Evolutionary conservation across 2,329 filamentous ascomycete genomes (phyloP), one percentile per base, ranked within the genome.

Genomic region (Nemania serpens): DNA sequence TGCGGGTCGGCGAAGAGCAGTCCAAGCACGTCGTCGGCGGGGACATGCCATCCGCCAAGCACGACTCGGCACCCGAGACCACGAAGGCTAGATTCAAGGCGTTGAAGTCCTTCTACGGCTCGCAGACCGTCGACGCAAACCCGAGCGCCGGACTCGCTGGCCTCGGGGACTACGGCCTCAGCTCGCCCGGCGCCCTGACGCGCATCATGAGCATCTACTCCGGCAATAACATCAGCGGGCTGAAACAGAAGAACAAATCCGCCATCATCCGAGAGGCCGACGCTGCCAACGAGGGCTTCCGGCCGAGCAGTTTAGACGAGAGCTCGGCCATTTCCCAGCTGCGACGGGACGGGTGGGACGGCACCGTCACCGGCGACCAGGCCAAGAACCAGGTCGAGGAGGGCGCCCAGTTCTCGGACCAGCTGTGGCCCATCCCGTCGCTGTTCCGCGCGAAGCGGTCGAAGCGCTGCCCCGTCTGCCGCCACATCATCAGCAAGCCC

Each of bases 121-220:
- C 84, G 7, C 93, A 97, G 72, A 81, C 96, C 15, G 83, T 86
- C 9, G 86, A 39, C 52, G 79, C 84, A 0, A 83, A 83, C 22
- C 76, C 81, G 2, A 81, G 82, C 12, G 75, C 83, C 5, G 82
- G 84, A 1, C 67, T 83, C n/a, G 71, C 79, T 0, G 71, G 75
- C 33, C 62, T 81, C 2, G 75, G 75, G 22, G 80, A 82, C 48
- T 76, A 87, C 29, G 88, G 88, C 2, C 85, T 90, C 55, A 84
- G 84, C 20, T 97, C 93, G 0, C 93, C 94, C 0, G 90, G 87
- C 5, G 91, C 92, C 10, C 79, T 97, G 55, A 89, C 91, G 25
- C 88, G 94, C 34, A 95, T 98, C 70, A 96, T 97, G 91, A 93
- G 87, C 64, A 81, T 97, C 25, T 97, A 97, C 76, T 91, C 91